These are phyloP conservation scores for Penicillium sp. DNA, from an alignment of 2,329 filamentous ascomycete genomes.

Conservation along the genomic window DNA sequence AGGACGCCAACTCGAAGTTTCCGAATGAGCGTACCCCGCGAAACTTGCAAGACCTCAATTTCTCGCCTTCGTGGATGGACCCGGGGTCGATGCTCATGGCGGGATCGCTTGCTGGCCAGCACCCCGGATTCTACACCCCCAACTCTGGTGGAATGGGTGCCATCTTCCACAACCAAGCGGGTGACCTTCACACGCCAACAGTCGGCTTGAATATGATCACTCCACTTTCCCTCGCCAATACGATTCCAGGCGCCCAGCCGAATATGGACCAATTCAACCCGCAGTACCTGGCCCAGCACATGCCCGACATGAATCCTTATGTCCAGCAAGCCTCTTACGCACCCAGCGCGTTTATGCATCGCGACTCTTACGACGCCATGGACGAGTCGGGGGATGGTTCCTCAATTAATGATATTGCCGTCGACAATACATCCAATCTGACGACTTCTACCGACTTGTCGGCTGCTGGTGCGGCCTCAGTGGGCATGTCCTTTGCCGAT, in stretches of 20 bases:
- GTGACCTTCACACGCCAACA: constrained; percentile 81
- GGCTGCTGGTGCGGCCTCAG: constrained; percentile 10
- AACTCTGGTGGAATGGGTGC: constrained; percentile 75
- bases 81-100: constrained; percentile 78
- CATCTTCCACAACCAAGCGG: constrained; percentile 76
- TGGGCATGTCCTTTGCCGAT: constrained; percentile 28
- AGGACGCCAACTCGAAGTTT: constrained; percentile 61
- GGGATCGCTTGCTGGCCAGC: constrained; percentile 73
- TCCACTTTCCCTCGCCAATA: constrained; percentile 72
- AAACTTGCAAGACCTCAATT: constrained; percentile 78
- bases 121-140: constrained; percentile 81
- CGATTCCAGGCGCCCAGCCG: constrained; percentile 64
- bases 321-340: constrained; percentile 62
- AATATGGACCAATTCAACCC: constrained; percentile 66
- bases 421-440: constrained; percentile 53
- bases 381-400: constrained; percentile 65
- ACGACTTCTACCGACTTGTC: constrained; percentile 30
- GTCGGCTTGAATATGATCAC: constrained; percentile 72
- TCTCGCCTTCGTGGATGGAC: constrained; percentile 86
- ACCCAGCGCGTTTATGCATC: constrained; percentile 75
- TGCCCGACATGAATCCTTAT: constrained; percentile 70
- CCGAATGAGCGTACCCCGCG: constrained; percentile 74
- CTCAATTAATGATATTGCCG: constrained; percentile 58
- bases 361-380: constrained; percentile 78
- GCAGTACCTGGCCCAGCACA: constrained; percentile 56